Conservation (phyloP, 1,139 yeast species). For the Kluyveromyces sp. region DNA sequence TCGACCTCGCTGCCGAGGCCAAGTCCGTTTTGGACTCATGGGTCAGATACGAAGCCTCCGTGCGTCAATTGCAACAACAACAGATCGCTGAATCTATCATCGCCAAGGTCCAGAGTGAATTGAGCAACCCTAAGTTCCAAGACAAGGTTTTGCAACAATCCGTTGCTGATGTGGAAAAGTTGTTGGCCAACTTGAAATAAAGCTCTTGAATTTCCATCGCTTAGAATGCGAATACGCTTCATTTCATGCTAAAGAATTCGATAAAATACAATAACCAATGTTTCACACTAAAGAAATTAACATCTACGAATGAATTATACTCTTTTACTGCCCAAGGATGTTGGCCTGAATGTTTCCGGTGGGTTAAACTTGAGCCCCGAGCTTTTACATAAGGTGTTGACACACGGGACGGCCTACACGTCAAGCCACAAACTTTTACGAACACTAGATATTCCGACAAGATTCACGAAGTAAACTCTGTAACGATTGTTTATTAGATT, state of each 20-base stretch:
- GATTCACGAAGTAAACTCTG: background rate
- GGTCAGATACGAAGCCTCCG: conserved; percentile 97
- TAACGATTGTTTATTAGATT: background rate
- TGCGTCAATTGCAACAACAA: conserved; percentile 93
- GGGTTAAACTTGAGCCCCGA: too few relatives aligned
- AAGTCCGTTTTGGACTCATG: conserved; percentile 94
- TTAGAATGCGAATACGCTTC: background rate
- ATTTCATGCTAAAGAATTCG: too few relatives aligned
- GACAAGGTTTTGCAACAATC: conserved; percentile 86
- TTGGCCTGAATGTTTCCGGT: too few relatives aligned
- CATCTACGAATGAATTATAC: background rate
- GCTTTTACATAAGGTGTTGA: too few relatives aligned
- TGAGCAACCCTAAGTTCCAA: conserved; percentile 87
- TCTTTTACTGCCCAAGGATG: too few relatives aligned
- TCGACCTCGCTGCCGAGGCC: conserved; percentile 83
- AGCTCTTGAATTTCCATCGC: background rate
- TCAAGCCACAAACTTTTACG: conserved; percentile 5
- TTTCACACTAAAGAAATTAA: background rate
- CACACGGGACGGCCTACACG: background rate
- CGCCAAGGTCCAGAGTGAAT: conserved; percentile 80
- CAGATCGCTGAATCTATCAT: conserved; percentile 83
- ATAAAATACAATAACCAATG: too few relatives aligned
- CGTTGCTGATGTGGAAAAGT: conserved; percentile 82
- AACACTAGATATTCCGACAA: conserved; percentile 8
- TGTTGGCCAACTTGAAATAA: conserved; percentile 43